Percentiles rank a stretch among this genome's conserved stretches.
Conservation (phyloP, 2,329 filamentous ascomycete species). For the Pyricularia grisea region DNA sequence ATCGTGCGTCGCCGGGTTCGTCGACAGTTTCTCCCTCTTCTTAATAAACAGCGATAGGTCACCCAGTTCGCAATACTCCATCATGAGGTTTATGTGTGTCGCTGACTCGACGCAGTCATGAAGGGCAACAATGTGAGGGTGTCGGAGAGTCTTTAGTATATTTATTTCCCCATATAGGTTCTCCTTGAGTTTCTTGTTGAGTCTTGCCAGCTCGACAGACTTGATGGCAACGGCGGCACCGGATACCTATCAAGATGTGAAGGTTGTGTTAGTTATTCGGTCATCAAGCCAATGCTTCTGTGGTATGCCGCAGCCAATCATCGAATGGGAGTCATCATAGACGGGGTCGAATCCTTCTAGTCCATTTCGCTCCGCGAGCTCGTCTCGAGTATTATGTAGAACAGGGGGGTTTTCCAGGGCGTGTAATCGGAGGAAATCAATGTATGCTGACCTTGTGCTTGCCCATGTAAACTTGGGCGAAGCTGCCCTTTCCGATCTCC, state of each 20-base stretch:
- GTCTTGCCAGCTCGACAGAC: slow-evolving; percentile 79
- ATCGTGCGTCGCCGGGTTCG: slow-evolving; percentile 73
- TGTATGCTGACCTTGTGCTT: slow-evolving; percentile 62
- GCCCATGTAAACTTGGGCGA: slow-evolving; percentile 88
- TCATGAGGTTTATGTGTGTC: slow-evolving; percentile 88
- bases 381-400: neutral
- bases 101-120: slow-evolving; percentile 87
- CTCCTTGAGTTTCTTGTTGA: slow-evolving; percentile 93
- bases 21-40: slow-evolving; percentile 72
- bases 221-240: slow-evolving; percentile 89
- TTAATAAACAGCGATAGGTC: slow-evolving; percentile 95
- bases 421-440: neutral
- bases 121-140: slow-evolving; percentile 93
- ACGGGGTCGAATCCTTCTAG: neutral
- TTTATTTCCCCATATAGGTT: slow-evolving; percentile 94
- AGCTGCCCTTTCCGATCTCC: slow-evolving; percentile 95
- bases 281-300: neutral
- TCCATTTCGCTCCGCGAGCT: neutral
- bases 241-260: slow-evolving; percentile 50
- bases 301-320: neutral
- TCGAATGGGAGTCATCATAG: neutral
- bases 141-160: slow-evolving; percentile 86
- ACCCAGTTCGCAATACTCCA: slow-evolving; percentile 96
- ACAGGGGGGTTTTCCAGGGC: neutral
- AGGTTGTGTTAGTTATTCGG: neutral